Base-by-base conservation (phyloP, 305 asterid genomes). In the Caryopteris hybrid region DNA sequence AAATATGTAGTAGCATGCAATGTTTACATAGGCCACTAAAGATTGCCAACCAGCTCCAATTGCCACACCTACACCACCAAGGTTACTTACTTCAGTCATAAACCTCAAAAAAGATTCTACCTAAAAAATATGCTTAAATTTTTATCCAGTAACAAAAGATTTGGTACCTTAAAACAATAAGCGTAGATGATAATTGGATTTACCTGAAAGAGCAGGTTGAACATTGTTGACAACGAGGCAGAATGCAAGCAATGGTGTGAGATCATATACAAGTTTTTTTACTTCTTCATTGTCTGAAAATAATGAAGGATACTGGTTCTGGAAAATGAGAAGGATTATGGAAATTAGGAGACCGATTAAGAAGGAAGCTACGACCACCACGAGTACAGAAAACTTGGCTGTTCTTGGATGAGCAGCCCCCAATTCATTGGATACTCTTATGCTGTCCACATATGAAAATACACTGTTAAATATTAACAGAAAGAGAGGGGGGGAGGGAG, bases 31-130 rank as follows among this genome's bases (percentile, higher is more conserved):
- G 0, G 88, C 88, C 13, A 80, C 88, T 47, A 78, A 61, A 3
- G 80, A 76, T 74, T 83, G 88, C 88, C 88, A 83, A 61, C 88
- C 88, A 3, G 81, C 86, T 46, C 88, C 88, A 61, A 80, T 71
- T 2, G 86, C 88, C 71, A 80, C 88, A 12, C 88, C 88, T 83
- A 63, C 67, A 65, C 21, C 14, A 38, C 31, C 31, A n/a, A n/a
- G n/a, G n/a, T n/a, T n/a, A n/a, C n/a, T n/a, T n/a, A n/a, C n/a
- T n/a, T n/a, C n/a, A n/a, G n/a, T n/a, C n/a, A n/a, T n/a, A n/a
- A n/a, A n/a, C n/a, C n/a, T n/a, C n/a, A n/a, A n/a, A n/a, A n/a
- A n/a, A n/a, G n/a, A n/a, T n/a, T n/a, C n/a, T n/a, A n/a, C n/a
- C n/a, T n/a, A n/a, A n/a, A n/a, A n/a, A n/a, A n/a, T n/a, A n/a